Percentiles rank a stretch among this genome's conserved stretches.
Conservation (phyloP, 257 asterid genomes). For the Rubia yunnanensis region DNA sequence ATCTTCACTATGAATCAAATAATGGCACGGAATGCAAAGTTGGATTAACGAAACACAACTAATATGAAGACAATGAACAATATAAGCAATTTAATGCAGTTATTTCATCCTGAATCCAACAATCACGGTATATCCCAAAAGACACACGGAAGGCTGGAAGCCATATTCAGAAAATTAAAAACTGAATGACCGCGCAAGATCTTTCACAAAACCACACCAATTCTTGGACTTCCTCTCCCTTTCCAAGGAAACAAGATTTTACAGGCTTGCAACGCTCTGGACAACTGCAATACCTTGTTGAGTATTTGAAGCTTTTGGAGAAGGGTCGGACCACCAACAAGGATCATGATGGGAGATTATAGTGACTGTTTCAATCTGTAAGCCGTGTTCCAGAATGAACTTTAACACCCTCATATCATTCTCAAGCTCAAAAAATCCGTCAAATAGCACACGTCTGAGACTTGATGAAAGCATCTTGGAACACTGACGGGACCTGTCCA, state of each 20-base stretch:
- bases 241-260: neutral
- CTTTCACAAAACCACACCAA: neutral
- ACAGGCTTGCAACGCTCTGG: neutral
- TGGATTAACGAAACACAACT: no score
- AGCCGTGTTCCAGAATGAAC: neutral
- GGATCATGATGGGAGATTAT: neutral
- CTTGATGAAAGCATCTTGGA: neutral
- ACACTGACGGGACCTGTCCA: neutral
- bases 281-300: neutral
- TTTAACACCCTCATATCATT: neutral
- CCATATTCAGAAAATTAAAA: neutral
- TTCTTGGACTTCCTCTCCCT: neutral
- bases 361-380: neutral
- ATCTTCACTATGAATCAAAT: no score
- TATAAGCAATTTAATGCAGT: no score
- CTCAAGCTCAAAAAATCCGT: neutral
- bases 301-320: neutral
- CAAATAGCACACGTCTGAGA: neutral
- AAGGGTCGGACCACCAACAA: accelerated
- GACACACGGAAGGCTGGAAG: no score
- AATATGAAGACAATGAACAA: no score
- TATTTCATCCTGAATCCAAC: no score
- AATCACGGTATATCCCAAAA: no score
- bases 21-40: no score
- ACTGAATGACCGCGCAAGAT: neutral